Percentiles rank a stretch among this genome's conserved stretches.
Conservation (phyloP, 2,329 filamentous ascomycete genomes). For the Ophiostoma angusticollis region DNA sequence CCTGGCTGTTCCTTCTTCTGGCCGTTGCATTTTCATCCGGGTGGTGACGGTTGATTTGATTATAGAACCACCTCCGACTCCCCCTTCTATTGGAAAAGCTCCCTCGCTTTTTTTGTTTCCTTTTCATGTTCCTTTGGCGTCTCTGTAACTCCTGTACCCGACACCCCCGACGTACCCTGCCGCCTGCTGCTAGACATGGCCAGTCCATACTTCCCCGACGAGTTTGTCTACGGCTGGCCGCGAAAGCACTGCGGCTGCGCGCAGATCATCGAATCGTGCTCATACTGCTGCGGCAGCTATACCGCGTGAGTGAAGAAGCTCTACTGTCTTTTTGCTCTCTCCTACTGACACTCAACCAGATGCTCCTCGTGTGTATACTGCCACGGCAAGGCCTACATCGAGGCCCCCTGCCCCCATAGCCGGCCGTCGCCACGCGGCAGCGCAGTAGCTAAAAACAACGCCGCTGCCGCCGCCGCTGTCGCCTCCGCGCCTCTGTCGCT, state of each 20-base stretch:
- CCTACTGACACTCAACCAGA: neutral
- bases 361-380: slow-evolving; percentile 10
- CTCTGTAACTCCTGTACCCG: no score
- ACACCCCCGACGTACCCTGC: no score
- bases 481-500: no score
- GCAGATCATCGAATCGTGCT: slow-evolving; percentile 11
- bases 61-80: no score
- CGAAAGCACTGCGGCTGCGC: slow-evolving; percentile 11
- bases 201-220: slow-evolving; percentile 1
- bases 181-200: no score
- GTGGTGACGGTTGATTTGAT: no score
- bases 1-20: no score
- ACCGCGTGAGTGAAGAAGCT: slow-evolving; percentile 5
- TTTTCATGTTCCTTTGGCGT: neutral
- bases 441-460: no score
- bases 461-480: no score
- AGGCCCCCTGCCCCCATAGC: slow-evolving; percentile 6
- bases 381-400: slow-evolving; percentile 9
- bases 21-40: no score
- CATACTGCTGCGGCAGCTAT: slow-evolving; percentile 13
- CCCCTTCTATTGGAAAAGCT: no score
- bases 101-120: neutral
- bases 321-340: no score
- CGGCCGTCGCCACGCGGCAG: neutral
- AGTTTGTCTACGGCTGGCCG: slow-evolving; percentile 13